Evolutionary conservation across 441 rosid species (phyloP), one percentile per base, ranked within the genome.

Genomic region (Adansonia rubrostipa): DNA sequence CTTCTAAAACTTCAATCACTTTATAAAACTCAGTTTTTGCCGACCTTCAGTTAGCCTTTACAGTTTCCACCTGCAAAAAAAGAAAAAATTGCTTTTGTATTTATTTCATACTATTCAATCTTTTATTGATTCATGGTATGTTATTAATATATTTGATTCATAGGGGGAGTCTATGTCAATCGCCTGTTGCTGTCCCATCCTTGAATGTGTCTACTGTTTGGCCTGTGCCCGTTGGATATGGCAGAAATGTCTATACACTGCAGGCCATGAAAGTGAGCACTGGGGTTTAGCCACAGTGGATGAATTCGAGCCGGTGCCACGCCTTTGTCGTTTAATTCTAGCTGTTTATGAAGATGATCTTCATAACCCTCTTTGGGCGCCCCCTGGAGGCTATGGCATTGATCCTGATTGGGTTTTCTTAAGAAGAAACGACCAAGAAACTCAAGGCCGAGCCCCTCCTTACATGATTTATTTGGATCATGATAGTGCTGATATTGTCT

Each of bases 391-490:
- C 9, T 92, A 93, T 82, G 89, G 93, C 40, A 86, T 93, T 24
- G 82, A 93, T 17, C 96, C 97, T 1, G 85, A 92, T 82, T 88
- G 88, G 77, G 86, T 93, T 22, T 53, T 93, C 75, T 68, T 85
- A 36, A 86, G 85, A 68, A 93, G 88, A 86, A 86, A 84, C 80
- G 80, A 95, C 33, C 90, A 89, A 48, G 86, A 90, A 77, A 95
- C 94, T 0, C 82, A 81, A 81, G 97, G 95, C 9, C 74, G 83
- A 36, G 87, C 89, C 3, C 86, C 97, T 2, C 97, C 98, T 79
- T 95, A 93, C 80, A 62, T 95, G 84, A 86, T 95, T 78, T 93
- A 95, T 87, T 84, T 89, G 54, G 96, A 95, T 82, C 97, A 92
- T 58, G 76, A 86, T 0, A 80, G 90, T 57, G 76, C 80, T 9